Conservation (phyloP, 306 rosid species). For the Prunus davidiana region DNA sequence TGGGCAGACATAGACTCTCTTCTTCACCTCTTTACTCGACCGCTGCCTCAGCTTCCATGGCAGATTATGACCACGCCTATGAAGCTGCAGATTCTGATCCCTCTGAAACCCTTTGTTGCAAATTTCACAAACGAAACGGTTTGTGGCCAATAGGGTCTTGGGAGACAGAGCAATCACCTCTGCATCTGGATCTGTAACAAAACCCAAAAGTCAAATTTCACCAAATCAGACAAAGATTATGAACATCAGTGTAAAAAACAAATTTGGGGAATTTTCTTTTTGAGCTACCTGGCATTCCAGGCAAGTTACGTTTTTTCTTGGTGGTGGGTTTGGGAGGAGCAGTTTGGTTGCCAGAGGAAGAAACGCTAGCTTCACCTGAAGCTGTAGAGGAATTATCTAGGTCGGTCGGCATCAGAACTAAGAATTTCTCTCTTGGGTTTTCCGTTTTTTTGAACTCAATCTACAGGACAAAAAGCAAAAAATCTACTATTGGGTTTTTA, state of each 20-base stretch:
- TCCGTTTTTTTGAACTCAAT: slow-evolving; percentile 12
- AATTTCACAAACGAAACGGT: slow-evolving; percentile 87
- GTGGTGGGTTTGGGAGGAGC: slow-evolving; percentile 48
- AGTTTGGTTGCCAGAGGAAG: slow-evolving; percentile 63
- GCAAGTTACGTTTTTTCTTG: slow-evolving; percentile 80
- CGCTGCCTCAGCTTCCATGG: slow-evolving; percentile 94
- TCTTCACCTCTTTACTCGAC: slow-evolving; percentile 71
- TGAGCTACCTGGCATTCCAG: slow-evolving; percentile 91
- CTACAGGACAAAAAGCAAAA: slow-evolving; percentile 21
- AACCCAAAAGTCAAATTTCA: neutral
- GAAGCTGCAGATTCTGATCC: slow-evolving; percentile 96
- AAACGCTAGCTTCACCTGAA: slow-evolving; percentile 83
- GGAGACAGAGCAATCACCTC: slow-evolving; percentile 94
- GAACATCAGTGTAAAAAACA: neutral
- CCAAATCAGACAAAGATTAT: neutral
- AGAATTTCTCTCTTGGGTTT: neutral
- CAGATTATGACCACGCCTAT: slow-evolving; percentile 81
- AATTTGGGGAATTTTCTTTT: neutral
- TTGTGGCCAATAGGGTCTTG: slow-evolving; percentile 74
- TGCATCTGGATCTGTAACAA: slow-evolving; percentile 79
- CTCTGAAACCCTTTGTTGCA: slow-evolving; percentile 95
- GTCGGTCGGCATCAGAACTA: slow-evolving; percentile 58
- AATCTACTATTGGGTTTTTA: slow-evolving; percentile 36
- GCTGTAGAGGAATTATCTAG: slow-evolving; percentile 67
- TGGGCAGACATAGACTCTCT: slow-evolving; percentile 90